A percentile compares a stretch with the other conserved stretches of the same genome.
Conservation (phyloP, 176 grass and related monocot species). For the Aegilops sharonensis region DNA sequence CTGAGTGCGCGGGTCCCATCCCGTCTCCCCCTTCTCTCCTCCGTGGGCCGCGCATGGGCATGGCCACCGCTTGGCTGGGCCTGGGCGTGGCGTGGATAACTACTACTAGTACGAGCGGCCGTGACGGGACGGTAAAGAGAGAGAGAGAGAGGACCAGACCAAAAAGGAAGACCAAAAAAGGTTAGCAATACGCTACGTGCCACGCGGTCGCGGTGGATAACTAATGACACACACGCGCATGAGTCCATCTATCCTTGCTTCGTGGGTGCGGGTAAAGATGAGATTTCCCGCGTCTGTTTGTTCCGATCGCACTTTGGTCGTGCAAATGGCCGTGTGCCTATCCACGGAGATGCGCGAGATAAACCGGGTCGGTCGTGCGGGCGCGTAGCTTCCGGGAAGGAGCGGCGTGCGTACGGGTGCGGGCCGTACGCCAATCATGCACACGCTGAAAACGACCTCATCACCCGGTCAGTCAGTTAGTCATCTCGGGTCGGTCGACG, state of each 20-base stretch:
- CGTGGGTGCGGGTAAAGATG: neutral
- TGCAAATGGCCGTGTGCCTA: neutral
- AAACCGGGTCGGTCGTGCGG: neutral
- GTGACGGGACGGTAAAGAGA: no score
- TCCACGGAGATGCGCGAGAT: neutral
- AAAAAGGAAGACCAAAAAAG: no score
- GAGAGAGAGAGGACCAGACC: no score
- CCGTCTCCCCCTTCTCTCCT: no score
- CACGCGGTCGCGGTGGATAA: no score
- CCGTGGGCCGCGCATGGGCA: no score
- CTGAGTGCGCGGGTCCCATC: no score
- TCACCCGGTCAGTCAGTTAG: neutral
- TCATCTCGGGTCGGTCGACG: neutral
- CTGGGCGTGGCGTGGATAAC: no score
- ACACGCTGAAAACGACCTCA: neutral
- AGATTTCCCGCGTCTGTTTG: neutral
- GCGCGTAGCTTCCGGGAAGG: neutral
- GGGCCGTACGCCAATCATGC: constrained; percentile 14
- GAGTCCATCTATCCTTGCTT: neutral
- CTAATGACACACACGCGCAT: no score
- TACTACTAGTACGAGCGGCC: no score
- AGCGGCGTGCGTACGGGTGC: neutral
- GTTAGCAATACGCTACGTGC: no score
- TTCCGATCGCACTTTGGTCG: rapidly evolving
- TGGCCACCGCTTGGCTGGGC: no score